Evolutionary conservation across 306 rosid species (phyloP), one percentile per base, ranked within the genome.

Genomic region (Vicia villosa): DNA sequence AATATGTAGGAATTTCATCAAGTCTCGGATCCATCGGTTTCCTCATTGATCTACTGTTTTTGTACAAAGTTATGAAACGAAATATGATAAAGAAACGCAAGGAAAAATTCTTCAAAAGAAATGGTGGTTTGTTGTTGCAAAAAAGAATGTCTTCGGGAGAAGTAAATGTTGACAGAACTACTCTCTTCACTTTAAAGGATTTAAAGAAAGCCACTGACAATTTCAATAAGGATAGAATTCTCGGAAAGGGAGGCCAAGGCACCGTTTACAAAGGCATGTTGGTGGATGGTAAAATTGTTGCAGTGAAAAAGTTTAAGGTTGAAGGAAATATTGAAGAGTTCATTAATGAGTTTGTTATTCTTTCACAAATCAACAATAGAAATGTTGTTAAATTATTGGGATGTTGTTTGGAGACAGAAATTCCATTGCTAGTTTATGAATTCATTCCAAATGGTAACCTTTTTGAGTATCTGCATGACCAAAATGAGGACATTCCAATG

Each of bases 161-260:
- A 24, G 74, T 11, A 26, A 79, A 70, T 10, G 51, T 76, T 4
- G 74, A 83, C 15, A 72, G 22, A 54, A 50, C 21, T 7, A 59
- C 17, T 4, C 32, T 79, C 1, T 83, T 79, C 30, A 56, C 15
- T 70, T 63, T 69, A 13, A 68, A 50, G 8, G 84, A 83, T 2
- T 38, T 83, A 3, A 72, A 83, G 21, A 79, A 63, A 6, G 84
- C 86, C 22, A 79, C 86, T 0, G 69, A 79, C 5, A 34, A 52
- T 11, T 82, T 82, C 13, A 79, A 75, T 15, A 15, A 11, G 8
- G 75, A 62, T 1, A 66, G 83, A 66, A 16, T 82, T 3, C 76
- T 82, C 13, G 86, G 86, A 9, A 79, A 67, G 3, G 86, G 83
- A 7, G 86, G 79, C 1, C 86, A 82, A 45, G 86, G 86, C 12